Base-by-base conservation (phyloP, 2,329 filamentous ascomycete species). In the Pseudogymnoascus sp. region DNA sequence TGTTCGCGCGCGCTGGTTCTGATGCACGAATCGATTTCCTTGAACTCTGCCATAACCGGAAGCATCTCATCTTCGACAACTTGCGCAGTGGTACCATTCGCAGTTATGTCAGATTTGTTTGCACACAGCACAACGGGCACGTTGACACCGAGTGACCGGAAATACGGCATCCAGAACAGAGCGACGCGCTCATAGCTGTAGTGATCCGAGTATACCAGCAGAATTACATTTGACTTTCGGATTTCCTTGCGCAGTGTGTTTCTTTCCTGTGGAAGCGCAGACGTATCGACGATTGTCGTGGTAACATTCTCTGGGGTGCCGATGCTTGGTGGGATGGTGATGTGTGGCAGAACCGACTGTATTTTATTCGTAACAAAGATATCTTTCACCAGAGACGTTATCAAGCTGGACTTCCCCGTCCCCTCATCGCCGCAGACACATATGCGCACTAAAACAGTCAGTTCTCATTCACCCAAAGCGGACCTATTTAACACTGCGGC, bases 111-210 rank as follows among this genome's bases (percentile, higher is more conserved):
- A n/a, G 91, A 90, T 75, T 99, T 99, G 79, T 97, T 97, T 71
- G 94, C 92, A 71, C 94, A 97, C 62, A 99, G 79, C 48, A 99
- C 92, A 9, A 99, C 94, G 0, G 94, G 94, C 21, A 99, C 92
- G 73, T 99, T 99, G 72, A 99, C 94, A n/a, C 94, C 94, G 39
- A 99, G 83, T 3, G 92, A 96, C 64, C 94, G 89, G 72, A 99
- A 97, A 75, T 97, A 95, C 9, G 94, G 94, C 84, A 99, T 89
- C 94, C 94, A 99, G 75, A 97, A 99, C 52, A 99, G 80, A 3
- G 93, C 94, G 3, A 99, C 92, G 37, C 94, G 83, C 74, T 99
- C 94, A 78, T 97, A 99, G 81, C 92, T 97, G 79, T 99, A 99
- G 76, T 97, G 93, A 74, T 99, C 94, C 67, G 92, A 92, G 75